A percentile compares a stretch with the other conserved stretches of the same genome.
phyloP scores from a whole-genome alignment of 129 eudicot genomes.

The Saposhnikovia divaricata region DNA sequence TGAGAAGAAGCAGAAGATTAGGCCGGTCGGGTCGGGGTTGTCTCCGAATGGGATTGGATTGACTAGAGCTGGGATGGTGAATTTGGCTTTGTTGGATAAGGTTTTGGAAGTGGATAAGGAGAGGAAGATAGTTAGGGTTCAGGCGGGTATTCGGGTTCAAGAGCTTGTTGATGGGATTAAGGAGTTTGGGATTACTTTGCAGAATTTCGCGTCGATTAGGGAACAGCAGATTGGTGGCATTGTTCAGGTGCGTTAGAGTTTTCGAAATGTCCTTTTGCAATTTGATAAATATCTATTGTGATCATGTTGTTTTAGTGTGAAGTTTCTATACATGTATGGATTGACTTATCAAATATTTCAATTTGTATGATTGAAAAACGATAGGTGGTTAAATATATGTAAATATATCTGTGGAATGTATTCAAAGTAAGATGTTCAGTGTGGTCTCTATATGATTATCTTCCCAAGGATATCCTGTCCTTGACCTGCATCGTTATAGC shows the following conservation, averaged over 20 bases:
- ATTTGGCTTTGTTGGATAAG: constrained; percentile 78
- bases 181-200: constrained; percentile 75
- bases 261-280: not conserved
- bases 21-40: constrained; percentile 88
- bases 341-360: too few species aligned
- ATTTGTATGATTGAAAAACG: not conserved
- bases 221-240: constrained; percentile 97
- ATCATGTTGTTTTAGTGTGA: not conserved
- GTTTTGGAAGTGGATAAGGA: constrained; percentile 86
- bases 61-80: constrained; percentile 90
- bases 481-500: not conserved
- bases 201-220: constrained; percentile 90
- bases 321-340: not conserved
- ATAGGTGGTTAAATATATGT: not conserved
- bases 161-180: constrained; percentile 82
- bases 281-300: not conserved
- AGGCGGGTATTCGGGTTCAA: constrained; percentile 88
- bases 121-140: constrained; percentile 72
- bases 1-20: constrained; percentile 57
- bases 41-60: constrained; percentile 88
- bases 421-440: not conserved
- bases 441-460: not conserved
- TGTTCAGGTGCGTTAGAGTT: constrained; percentile 46
- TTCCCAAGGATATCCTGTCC: not conserved
- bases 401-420: not conserved